Percentiles rank a stretch among this genome's conserved stretches.
Conservation (phyloP, 306 rosid genomes). For the Quercus dentata region DNA sequence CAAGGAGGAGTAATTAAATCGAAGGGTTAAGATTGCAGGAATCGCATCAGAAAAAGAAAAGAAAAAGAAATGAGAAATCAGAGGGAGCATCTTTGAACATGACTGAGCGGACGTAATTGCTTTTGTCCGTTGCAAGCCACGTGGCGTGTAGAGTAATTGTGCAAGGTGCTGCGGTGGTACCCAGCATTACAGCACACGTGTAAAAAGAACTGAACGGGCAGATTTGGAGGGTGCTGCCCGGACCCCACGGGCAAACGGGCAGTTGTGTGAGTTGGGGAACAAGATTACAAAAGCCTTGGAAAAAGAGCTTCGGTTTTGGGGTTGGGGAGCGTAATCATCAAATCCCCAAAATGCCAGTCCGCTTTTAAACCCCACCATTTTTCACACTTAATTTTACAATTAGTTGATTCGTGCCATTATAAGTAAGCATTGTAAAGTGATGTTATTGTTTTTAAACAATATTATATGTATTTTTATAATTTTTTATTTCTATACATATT, state of each 20-base stretch:
- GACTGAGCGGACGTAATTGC: background rate
- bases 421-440: no score
- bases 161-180: background rate
- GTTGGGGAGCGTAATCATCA: background rate
- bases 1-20: background rate
- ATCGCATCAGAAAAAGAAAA: background rate
- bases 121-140: conserved; percentile 11
- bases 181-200: conserved; percentile 42
- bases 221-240: conserved; percentile 11
- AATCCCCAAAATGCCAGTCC: conserved; percentile 13
- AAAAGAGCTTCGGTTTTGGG: conserved; percentile 13
- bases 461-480: no score
- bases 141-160: conserved; percentile 18
- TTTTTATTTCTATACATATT: rapidly evolving
- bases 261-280: conserved; percentile 14
- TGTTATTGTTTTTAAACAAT: rapidly evolving
- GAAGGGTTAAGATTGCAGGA: background rate
- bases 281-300: conserved; percentile 28
- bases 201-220: conserved; percentile 10
- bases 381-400: no score
- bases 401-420: rapidly evolving
- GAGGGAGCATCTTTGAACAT: background rate
- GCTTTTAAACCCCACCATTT: no score
- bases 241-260: background rate
- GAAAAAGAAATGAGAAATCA: background rate